A percentile compares a stretch with the other conserved stretches of the same genome.
Conservation (phyloP, 73 alveolate species). For the Blepharisma japonicum region DNA sequence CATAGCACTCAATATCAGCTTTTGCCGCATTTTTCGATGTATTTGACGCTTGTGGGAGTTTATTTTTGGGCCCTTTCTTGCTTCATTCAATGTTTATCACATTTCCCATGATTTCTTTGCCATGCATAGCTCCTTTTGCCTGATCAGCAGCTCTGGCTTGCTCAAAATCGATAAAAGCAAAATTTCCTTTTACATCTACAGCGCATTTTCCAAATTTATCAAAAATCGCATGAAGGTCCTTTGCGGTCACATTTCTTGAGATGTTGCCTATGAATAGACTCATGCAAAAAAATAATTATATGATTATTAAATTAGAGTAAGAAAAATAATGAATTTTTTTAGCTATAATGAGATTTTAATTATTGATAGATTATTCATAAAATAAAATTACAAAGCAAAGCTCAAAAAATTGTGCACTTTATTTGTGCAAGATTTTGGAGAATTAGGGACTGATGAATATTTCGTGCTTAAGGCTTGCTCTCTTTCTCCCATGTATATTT, state of each 20-base stretch:
- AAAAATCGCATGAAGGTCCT: constrained; percentile 14
- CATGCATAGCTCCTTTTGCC: constrained; percentile 30
- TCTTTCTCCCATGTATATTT: too few relatives aligned
- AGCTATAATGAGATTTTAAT: too few relatives aligned
- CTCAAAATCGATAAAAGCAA: constrained; percentile 35
- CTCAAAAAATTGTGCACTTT: too few relatives aligned
- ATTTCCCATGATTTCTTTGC: constrained; percentile 32
- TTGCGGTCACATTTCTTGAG: constrained; percentile 1
- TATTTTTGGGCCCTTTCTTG: constrained; percentile 29
- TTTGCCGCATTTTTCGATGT: not conserved
- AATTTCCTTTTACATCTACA: constrained; percentile 30
- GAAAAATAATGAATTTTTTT: too few relatives aligned
- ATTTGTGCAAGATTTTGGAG: too few relatives aligned
- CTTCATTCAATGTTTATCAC: constrained; percentile 27
- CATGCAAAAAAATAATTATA: not conserved
- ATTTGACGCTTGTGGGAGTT: not conserved
- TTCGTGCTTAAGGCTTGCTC: too few relatives aligned
- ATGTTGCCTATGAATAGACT: constrained; percentile 38
- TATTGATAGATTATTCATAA: too few relatives aligned
- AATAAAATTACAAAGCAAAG: too few relatives aligned
- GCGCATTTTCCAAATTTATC: constrained; percentile 31
- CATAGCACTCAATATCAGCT: constrained; percentile 23
- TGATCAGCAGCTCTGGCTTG: constrained; percentile 19
- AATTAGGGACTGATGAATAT: too few relatives aligned
- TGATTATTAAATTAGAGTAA: too few relatives aligned